Evolutionary conservation across 148 eudicot species (phyloP).

Genomic region (Limonium bicolor): DNA sequence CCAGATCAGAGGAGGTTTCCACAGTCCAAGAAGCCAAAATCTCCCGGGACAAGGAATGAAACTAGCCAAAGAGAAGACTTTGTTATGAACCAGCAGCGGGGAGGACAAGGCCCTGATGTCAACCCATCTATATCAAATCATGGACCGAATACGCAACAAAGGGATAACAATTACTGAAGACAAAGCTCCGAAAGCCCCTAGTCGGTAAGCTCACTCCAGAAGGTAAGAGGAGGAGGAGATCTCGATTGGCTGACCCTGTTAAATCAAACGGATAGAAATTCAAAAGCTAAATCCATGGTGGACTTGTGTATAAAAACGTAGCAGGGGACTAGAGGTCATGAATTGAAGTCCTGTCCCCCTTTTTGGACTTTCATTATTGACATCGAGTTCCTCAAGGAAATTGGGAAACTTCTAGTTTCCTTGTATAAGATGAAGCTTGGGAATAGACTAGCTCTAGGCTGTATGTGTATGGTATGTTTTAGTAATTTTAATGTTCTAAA

Average conservation of each 20-base stretch:
- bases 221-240: constrained; percentile 55
- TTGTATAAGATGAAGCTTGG: too few species aligned
- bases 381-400: too few species aligned
- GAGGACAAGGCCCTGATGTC: constrained; percentile 17
- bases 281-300: too few species aligned
- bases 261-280: too few species aligned
- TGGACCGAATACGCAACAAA: constrained; percentile 10
- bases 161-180: constrained; percentile 18
- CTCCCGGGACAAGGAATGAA: constrained; percentile 26
- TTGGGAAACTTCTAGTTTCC: too few species aligned
- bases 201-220: constrained; percentile 44
- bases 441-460: too few species aligned
- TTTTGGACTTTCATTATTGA: too few species aligned
- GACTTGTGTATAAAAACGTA: too few species aligned
- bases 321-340: too few species aligned
- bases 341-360: too few species aligned
- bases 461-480: too few species aligned
- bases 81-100: constrained; percentile 10
- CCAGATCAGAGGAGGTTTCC: constrained; percentile 27
- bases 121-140: constrained; percentile 21
- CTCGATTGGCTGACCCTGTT: constrained; percentile 26
- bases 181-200: constrained; percentile 28
- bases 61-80: constrained; percentile 11
- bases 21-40: constrained; percentile 48
- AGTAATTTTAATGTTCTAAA: too few species aligned